A percentile compares a stretch with the other conserved stretches of the same genome.
phyloP scores from a whole-genome alignment of 1,284 basidiomycete genomes.

The Ganoderma lucidum region DNA sequence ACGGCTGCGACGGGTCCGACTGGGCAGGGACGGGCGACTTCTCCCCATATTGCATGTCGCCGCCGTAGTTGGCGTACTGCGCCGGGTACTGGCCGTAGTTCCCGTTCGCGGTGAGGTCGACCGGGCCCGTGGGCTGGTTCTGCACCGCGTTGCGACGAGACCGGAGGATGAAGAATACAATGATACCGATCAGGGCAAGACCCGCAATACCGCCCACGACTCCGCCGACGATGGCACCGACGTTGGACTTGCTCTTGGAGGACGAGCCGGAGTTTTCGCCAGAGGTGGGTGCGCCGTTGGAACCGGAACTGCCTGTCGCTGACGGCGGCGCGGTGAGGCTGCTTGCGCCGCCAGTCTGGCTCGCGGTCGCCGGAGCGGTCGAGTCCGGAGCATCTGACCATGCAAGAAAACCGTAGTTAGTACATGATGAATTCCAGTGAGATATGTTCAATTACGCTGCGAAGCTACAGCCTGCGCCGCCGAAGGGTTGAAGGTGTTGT shows the following conservation, averaged over 20 bases:
- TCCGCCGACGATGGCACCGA: conserved; percentile 25
- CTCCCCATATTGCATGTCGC: conserved; percentile 19
- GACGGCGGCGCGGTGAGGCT: conserved; percentile 7
- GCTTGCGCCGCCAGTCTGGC: background rate
- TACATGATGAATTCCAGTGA: background rate
- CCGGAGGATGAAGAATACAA: conserved; percentile 24
- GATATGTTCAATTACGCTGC: background rate
- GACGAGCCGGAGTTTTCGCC: background rate
- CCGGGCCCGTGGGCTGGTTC: conserved; percentile 15
- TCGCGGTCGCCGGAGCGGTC: conserved; percentile 9
- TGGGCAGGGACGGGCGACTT: conserved; percentile 9
- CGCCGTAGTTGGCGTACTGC: conserved; percentile 14
- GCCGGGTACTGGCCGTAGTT: conserved; percentile 14
- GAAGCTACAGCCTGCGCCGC: conserved; percentile 13
- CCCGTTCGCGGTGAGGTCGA: conserved; percentile 18
- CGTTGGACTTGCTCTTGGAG: conserved; percentile 25
- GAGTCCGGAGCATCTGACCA: conserved; percentile 17
- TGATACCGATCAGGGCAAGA: conserved; percentile 18
- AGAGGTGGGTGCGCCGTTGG: conserved; percentile 7
- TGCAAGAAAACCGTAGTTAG: background rate
- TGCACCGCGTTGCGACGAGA: conserved; percentile 17
- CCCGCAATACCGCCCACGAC: conserved; percentile 21
- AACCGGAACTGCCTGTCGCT: background rate
- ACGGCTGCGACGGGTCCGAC: conserved; percentile 7
- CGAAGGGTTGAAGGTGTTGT: conserved; percentile 17